phyloP scores from a whole-genome alignment of 2,329 filamentous ascomycete genomes.

The Colletotrichum sp. region DNA sequence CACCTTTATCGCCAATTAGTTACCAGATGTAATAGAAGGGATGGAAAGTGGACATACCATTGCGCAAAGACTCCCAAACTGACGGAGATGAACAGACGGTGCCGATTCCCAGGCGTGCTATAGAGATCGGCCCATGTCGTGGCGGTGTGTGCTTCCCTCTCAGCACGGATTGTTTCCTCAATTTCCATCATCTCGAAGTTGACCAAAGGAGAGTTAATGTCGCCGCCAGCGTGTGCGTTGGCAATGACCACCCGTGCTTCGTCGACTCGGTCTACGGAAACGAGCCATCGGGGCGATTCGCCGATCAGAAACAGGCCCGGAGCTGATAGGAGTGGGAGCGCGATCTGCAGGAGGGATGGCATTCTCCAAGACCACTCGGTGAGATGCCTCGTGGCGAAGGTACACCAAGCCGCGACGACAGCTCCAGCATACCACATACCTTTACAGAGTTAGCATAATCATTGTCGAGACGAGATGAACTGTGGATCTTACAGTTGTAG shows the following conservation, averaged over 20 bases:
- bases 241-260: neutral
- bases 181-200: neutral
- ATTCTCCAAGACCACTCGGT: slow-evolving; percentile 3
- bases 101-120: neutral
- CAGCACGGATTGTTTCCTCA: neutral
- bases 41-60: neutral
- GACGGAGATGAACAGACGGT: neutral
- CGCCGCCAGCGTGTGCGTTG: neutral
- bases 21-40: neutral
- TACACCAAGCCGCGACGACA: slow-evolving; percentile 37
- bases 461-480: accelerated
- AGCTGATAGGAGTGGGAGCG: neutral
- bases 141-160: neutral
- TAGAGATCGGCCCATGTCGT: neutral
- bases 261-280: neutral
- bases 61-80: neutral
- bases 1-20: neutral
- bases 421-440: slow-evolving; percentile 39
- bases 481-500: neutral
- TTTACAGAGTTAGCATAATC: slow-evolving; percentile 23
- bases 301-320: neutral
- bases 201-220: neutral
- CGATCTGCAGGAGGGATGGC: slow-evolving; percentile 44
- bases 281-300: slow-evolving; percentile 21
- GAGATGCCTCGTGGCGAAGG: slow-evolving; percentile 11